Evolutionary conservation across 176 grass and related monocot genomes (phyloP), one percentile per base, ranked within the genome.

Genomic region (Zoysia japonica): DNA sequence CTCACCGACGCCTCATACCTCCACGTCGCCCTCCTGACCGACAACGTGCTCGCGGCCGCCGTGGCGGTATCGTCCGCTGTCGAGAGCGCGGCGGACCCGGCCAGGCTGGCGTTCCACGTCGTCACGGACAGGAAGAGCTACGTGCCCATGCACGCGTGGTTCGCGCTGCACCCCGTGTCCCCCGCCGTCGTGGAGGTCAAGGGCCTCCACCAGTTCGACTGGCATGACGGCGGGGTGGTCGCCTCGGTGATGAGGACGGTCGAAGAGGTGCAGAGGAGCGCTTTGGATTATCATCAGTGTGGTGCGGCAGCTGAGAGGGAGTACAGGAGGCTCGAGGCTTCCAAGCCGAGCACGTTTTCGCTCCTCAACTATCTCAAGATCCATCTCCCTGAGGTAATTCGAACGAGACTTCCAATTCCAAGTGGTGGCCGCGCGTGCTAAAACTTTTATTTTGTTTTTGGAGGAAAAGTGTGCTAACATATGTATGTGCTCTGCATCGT

Each of bases 81-180:
- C 12, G 57, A 69, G 53, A 88, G 88, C 88, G 80, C 90, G 43
- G 74, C 46, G 55, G 61, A 89, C 19, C 86, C 88, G 35, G 62
- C 67, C 43, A 89, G 84, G 71, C 57, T 99, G 70, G 92, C 96
- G 83, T 91, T 99, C 76, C 96, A 99, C 82, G 79, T 99, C 71
- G 76, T 99, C 73, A 99, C 96, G 13, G 88, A 99, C 76, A 99
- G 89, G 86, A 95, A 93, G 84, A 96, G 85, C 67, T 96, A 91
- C 64, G 82, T 88, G 15, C 75, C 92, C 35, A 95, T 99, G 92
- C 92, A 99, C 73, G 81, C 96, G 48, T 99, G 96, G 96, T 99
- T 99, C 79, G 90, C 92, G 46, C 75, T 99, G 65, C 85, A 95
- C 82, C 86, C 85, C 36, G 72, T 43, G 3, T 14, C 64, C 71